Evolutionary conservation across 1,284 basidiomycete species (phyloP).

Genomic region (Vanrija pseudolonga): DNA sequence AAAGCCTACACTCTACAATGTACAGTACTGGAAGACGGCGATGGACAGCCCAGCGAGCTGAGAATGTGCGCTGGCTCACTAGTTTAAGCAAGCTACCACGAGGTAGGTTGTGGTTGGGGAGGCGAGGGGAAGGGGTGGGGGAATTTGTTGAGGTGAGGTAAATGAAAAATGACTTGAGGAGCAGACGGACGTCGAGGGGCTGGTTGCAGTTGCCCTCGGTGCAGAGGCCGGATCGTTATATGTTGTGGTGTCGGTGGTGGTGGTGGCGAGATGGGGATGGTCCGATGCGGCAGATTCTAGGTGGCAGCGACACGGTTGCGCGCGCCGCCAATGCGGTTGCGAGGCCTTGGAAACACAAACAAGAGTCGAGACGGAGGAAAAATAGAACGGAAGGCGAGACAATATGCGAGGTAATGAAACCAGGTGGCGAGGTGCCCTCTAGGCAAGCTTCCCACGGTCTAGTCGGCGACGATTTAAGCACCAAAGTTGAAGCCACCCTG

Average conservation of each 20-base stretch:
- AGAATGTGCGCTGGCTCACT: too few species aligned
- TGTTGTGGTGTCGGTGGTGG: conserved; percentile 5
- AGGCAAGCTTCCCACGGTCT: background rate
- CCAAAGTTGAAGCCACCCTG: conserved; percentile 93
- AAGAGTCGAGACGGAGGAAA: background rate
- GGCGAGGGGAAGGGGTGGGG: background rate
- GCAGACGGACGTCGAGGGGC: conserved; percentile 8
- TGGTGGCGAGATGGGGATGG: conserved; percentile 5
- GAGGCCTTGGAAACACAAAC: background rate
- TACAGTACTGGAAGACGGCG: too few species aligned
- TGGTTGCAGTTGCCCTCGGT: conserved; percentile 17
- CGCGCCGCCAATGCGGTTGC: conserved; percentile 8
- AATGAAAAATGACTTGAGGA: background rate
- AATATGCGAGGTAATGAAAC: background rate
- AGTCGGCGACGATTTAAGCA: conserved; percentile 1
- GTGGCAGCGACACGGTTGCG: conserved; percentile 6
- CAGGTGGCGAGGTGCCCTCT: background rate
- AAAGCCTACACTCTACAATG: background rate
- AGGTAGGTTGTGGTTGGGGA: too few species aligned
- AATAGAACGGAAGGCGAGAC: background rate
- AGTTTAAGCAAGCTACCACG: too few species aligned
- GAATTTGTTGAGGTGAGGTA: background rate
- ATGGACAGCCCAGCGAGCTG: too few species aligned
- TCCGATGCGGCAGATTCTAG: conserved; percentile 13
- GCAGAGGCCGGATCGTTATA: conserved; percentile 17